Evolutionary conservation across 2,329 filamentous ascomycete species (phyloP).

Genomic region (Verticillium nonalfalfae): DNA sequence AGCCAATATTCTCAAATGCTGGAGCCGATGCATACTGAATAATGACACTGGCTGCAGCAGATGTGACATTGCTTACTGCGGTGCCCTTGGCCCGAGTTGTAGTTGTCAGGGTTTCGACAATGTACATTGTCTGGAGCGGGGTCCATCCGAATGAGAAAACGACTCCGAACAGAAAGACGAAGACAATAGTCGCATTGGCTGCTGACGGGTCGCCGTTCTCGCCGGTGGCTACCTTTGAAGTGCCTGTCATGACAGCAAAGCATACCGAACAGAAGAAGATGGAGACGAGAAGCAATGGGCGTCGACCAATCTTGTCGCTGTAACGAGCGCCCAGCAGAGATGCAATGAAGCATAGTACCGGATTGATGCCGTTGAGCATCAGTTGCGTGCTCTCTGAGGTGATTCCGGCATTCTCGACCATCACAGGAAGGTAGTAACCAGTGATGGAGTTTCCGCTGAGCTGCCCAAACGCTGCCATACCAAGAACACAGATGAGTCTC

Average conservation of each 20-base stretch:
- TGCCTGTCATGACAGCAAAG: constrained; percentile 42
- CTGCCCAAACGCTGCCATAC: constrained; percentile 47
- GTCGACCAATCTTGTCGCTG: constrained; percentile 51
- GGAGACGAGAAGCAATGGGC: constrained; percentile 42
- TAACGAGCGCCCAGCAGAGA: constrained; percentile 48
- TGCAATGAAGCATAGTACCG: constrained; percentile 42
- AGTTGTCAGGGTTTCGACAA: constrained; percentile 38
- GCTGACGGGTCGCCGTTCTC: constrained; percentile 20
- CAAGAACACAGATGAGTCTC: constrained; percentile 43
- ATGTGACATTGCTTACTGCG: constrained; percentile 33
- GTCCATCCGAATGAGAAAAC: constrained; percentile 47
- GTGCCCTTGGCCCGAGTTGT: constrained; percentile 38
- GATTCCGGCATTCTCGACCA: constrained; percentile 45
- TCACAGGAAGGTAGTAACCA: constrained; percentile 33
- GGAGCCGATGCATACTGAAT: constrained; percentile 38
- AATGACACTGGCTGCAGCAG: constrained; percentile 27
- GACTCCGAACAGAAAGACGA: constrained; percentile 47
- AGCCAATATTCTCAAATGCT: constrained; percentile 33
- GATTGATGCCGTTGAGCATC: constrained; percentile 45
- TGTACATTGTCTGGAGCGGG: constrained; percentile 41
- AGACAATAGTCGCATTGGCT: constrained; percentile 38
- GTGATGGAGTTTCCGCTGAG: constrained; percentile 41
- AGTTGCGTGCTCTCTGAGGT: constrained; percentile 37
- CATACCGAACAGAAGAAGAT: constrained; percentile 38
- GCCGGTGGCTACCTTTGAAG: constrained; percentile 34